Base-by-base conservation (phyloP, 345 rosid genomes). In the Ailanthus altissimus region DNA sequence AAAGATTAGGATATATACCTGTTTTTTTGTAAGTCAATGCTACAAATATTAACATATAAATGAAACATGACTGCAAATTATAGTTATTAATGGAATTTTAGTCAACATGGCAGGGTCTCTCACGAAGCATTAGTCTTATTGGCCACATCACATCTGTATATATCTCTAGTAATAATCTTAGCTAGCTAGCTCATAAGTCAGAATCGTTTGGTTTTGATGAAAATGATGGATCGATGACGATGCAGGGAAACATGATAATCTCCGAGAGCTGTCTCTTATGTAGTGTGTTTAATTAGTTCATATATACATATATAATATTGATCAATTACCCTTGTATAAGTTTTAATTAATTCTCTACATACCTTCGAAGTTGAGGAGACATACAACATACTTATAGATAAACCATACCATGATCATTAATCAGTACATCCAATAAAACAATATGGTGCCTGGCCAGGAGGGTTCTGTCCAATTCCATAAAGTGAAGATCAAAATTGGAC, bases 401-500 rank as follows among this genome's bases (percentile, higher is more conserved):
- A 32, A 32, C 38, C 38, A 32, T 32, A 32, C 3, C 38, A 32
- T 32, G 3, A 32, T 32, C 38, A 32, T 32, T 32, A 3, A 18
- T 54, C 10, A 1, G n/a, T 67, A 20, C 14, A 32, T 11, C 45
- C 73, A 62, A 70, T 38, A 78, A 75, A 59, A 71, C 66, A 82
- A 49, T 75, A 65, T 49, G 42, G 72, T 16, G 51, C 47, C 71
- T 78, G 77, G 51, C 47, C 71, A 75, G 77, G 72, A 61, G 45
- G 69, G 28, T 65, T 73, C 61, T 80, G 83, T 70, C 77, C 49
- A 60, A 80, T 63, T 49, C 73, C 59, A 54, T 66, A 71, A 79
- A 71, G 78, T 75, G 67, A 81, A 75, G 75, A 75, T 78, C 64
- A 63, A 32, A 82, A 67, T 16, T 74, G 87, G 85, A 84, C 85